Percentiles rank a stretch among this genome's conserved stretches.
Evolutionary conservation across 129 eudicot species (phyloP).

Genomic region (Lactuca sativa): DNA sequence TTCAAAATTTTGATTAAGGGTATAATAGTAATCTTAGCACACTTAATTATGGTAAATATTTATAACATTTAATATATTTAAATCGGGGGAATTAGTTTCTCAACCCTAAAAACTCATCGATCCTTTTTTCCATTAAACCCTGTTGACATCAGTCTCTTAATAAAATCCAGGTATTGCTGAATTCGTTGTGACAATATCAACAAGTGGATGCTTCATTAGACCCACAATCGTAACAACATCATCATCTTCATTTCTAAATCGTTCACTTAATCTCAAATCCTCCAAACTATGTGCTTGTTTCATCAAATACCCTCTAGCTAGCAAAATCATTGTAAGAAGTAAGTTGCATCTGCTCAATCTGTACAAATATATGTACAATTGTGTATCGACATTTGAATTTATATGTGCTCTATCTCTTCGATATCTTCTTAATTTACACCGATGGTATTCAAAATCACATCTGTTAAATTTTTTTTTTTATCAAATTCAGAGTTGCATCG

Average conservation of each 20-base stretch:
- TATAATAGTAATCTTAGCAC: too few relatives aligned
- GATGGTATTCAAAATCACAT: neutral
- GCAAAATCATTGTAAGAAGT: conserved; percentile 71
- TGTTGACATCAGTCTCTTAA: neutral
- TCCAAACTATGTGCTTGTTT: conserved; percentile 36
- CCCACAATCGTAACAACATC: conserved; percentile 25
- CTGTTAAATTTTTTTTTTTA: neutral
- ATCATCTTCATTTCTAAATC: conserved; percentile 12
- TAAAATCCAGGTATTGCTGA: neutral
- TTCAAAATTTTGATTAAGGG: too few relatives aligned
- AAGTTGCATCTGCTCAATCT: conserved; percentile 32
- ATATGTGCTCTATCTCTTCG: neutral
- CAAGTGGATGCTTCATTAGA: conserved; percentile 25
- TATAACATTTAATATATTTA: too few relatives aligned
- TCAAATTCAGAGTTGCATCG: neutral
- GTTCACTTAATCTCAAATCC: conserved; percentile 5
- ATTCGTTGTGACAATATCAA: conserved; percentile 14
- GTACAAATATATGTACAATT: neutral
- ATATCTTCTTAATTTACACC: neutral
- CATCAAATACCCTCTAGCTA: conserved; percentile 58
- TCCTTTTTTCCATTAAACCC: neutral
- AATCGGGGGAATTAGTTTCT: too few relatives aligned
- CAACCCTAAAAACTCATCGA: too few relatives aligned
- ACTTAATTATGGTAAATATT: too few relatives aligned
- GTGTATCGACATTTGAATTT: neutral